phyloP scores from a whole-genome alignment of 129 eudicot genomes.

The Artemisia argyi region DNA sequence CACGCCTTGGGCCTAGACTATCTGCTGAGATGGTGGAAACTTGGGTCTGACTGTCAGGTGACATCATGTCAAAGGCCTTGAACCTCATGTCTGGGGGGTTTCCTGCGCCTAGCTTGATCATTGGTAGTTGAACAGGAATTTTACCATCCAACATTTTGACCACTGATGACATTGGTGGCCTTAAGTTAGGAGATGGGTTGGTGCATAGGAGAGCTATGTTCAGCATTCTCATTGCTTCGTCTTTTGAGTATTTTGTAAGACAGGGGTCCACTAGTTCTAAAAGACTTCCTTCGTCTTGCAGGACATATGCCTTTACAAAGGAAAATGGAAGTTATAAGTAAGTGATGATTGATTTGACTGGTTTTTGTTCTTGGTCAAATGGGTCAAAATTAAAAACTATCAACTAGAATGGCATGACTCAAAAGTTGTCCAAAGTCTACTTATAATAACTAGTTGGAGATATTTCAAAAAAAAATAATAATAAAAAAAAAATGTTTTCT shows the following conservation, averaged over 20 bases:
- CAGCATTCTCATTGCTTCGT: constrained; percentile 66
- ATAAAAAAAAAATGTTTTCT: too few species aligned
- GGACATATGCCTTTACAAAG: constrained; percentile 57
- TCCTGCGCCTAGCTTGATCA: constrained; percentile 35
- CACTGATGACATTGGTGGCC: constrained; percentile 78
- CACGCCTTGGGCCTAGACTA: constrained; percentile 37
- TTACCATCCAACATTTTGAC: constrained; percentile 83
- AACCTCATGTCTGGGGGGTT: constrained; percentile 52
- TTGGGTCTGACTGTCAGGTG: constrained; percentile 58
- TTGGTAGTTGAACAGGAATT: constrained; percentile 56
- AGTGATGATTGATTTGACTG: neutral
- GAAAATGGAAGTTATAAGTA: neutral
- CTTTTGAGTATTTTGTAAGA: constrained; percentile 50
- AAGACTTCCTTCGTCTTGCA: constrained; percentile 81
- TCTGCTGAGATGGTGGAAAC: constrained; percentile 42
- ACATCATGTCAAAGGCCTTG: constrained; percentile 52
- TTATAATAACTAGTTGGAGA: too few species aligned
- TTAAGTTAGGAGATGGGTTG: constrained; percentile 71
- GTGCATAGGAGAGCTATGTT: constrained; percentile 72
- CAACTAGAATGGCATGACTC: neutral
- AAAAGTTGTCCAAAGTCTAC: neutral
- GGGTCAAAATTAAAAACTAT: neutral
- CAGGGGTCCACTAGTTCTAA: constrained; percentile 67
- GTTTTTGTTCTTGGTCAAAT: neutral
- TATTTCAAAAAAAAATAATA: too few species aligned